Conservation (phyloP, 2,329 filamentous ascomycete species). For the Cytospora mali region DNA sequence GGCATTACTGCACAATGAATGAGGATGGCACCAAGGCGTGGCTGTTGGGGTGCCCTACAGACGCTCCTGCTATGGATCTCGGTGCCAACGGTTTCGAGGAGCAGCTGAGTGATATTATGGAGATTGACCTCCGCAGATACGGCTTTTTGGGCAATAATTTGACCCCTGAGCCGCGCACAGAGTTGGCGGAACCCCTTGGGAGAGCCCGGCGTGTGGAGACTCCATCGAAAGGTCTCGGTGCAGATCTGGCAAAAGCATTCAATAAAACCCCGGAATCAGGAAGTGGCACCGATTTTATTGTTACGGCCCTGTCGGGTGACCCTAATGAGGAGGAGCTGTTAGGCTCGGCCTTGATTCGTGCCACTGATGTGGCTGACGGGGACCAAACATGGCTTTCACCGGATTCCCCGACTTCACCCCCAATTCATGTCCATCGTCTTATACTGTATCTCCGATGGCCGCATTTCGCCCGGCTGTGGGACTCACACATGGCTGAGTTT, state of each 20-base stretch:
- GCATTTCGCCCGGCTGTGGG: conserved; percentile 90
- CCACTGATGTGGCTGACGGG: conserved; percentile 43
- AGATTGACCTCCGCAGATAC: conserved; percentile 89
- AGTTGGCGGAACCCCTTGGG: conserved; percentile 51
- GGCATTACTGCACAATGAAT: conserved; percentile 98
- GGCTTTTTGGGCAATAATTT: conserved; percentile 84
- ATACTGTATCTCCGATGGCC: conserved; percentile 96
- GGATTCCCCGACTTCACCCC: conserved; percentile 69
- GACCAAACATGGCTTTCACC: conserved; percentile 61
- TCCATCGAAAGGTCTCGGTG: conserved; percentile 71
- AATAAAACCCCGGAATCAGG: conserved; percentile 82
- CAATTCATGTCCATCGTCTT: conserved; percentile 93
- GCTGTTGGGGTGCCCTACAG: conserved; percentile 89
- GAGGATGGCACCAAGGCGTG: conserved; percentile 94
- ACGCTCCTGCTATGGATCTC: conserved; percentile 65
- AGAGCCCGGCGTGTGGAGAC: conserved; percentile 52
- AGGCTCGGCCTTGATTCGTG: conserved; percentile 52
- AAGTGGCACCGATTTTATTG: conserved; percentile 85
- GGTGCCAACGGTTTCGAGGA: conserved; percentile 78
- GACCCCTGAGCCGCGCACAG: conserved; percentile 54
- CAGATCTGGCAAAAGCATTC: conserved; percentile 84
- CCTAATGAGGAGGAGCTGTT: conserved; percentile 69
- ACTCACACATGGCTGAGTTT: conserved; percentile 94
- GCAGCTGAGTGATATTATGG: conserved; percentile 88
- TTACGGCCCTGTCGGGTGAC: conserved; percentile 84